A percentile compares a stretch with the other conserved stretches of the same genome.
Conservation (phyloP, 1,139 yeast genomes). For the Suhomyces maxii region DNA sequence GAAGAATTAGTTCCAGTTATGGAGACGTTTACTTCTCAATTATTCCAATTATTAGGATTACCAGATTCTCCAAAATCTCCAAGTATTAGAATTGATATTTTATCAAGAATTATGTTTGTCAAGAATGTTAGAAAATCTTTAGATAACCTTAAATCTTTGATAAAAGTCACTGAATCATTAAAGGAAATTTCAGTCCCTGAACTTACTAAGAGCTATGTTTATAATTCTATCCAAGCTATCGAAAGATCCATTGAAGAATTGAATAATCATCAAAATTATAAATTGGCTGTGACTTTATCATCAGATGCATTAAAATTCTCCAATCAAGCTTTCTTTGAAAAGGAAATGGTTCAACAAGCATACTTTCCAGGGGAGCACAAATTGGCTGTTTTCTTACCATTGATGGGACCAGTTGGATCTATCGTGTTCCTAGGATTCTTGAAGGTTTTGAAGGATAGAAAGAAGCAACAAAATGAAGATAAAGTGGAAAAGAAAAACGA, state of each 20-base stretch:
- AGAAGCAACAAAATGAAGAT: conserved; percentile 15
- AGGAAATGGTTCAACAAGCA: conserved; percentile 92
- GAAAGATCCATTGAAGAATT: conserved; percentile 31
- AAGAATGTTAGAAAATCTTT: conserved; percentile 52
- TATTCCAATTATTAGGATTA: conserved; percentile 71
- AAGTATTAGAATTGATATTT: conserved; percentile 60
- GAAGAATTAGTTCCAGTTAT: conserved; percentile 57
- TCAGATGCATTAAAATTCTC: conserved; percentile 57
- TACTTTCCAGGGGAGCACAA: conserved; percentile 95
- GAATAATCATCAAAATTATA: conserved; percentile 33
- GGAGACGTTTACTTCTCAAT: conserved; percentile 72
- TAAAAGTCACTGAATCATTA: conserved; percentile 65
- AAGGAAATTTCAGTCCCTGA: conserved; percentile 82
- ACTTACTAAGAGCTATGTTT: conserved; percentile 51
- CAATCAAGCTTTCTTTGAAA: conserved; percentile 84
- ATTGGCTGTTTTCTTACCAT: conserved; percentile 86
- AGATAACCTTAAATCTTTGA: conserved; percentile 67
- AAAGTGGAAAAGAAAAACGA: conserved; percentile 4
- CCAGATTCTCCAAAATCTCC: conserved; percentile 57
- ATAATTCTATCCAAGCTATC: conserved; percentile 38
- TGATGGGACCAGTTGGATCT: conserved; percentile 79
- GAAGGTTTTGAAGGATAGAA: conserved; percentile 28
- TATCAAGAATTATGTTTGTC: conserved; percentile 57
- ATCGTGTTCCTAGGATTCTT: conserved; percentile 64
- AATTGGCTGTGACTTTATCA: conserved; percentile 51